Conservation (phyloP, 306 rosid genomes). For the Lagenaria siceraria region DNA sequence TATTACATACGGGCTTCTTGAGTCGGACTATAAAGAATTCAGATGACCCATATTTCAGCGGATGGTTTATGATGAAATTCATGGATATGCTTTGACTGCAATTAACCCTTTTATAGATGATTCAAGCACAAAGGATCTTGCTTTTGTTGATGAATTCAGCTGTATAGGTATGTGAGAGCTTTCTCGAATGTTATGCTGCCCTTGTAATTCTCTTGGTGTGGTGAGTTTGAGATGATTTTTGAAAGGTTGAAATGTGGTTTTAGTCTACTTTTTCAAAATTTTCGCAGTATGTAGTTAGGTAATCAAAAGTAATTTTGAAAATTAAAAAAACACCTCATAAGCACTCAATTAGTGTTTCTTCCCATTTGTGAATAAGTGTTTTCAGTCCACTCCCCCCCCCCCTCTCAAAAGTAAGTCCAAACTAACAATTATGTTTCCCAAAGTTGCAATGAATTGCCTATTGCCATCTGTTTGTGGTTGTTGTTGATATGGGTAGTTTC, state of each 20-base stretch:
- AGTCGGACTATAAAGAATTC: not conserved
- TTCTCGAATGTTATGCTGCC: not conserved
- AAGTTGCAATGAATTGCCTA: not conserved
- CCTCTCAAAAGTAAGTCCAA: not conserved
- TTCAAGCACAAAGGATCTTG: slow-evolving; percentile 56
- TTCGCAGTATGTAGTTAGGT: not conserved
- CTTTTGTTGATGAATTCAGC: slow-evolving; percentile 85
- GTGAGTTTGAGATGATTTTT: not conserved
- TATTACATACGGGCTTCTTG: not conserved
- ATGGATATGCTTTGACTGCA: slow-evolving; percentile 80
- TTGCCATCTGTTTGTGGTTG: not conserved
- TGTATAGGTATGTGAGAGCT: slow-evolving; percentile 56
- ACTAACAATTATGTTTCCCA: not conserved
- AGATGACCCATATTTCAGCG: slow-evolving; percentile 37
- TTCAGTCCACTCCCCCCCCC: too few species aligned
- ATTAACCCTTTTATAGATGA: slow-evolving; percentile 72
- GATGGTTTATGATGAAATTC: slow-evolving; percentile 83
- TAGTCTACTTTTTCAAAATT: not conserved
- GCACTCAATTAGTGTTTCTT: not conserved
- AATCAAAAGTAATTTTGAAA: not conserved
- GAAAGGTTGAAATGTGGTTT: not conserved
- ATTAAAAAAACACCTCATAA: not conserved
- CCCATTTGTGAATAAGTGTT: not conserved
- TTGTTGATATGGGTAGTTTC: not conserved
- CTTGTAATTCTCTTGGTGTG: not conserved